Percentiles rank a stretch among this genome's conserved stretches.
phyloP scores from a whole-genome alignment of 441 rosid genomes.

The Arabidopsis hybrid region DNA sequence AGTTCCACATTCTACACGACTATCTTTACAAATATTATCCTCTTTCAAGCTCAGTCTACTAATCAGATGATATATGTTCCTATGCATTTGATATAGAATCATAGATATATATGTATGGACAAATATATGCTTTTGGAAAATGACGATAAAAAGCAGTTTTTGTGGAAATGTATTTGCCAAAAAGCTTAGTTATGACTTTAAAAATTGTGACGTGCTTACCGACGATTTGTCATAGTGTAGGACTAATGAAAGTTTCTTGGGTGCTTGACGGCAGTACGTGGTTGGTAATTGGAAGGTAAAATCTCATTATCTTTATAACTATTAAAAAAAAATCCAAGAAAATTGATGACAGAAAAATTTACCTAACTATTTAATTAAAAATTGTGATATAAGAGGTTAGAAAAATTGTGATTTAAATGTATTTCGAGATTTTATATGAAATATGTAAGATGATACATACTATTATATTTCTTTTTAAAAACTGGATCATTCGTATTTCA shows the following conservation, averaged over 20 bases:
- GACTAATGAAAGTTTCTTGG: conserved; percentile 29
- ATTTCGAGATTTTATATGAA: neutral
- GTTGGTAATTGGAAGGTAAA: conserved; percentile 39
- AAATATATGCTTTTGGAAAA: conserved; percentile 27
- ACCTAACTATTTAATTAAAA: neutral
- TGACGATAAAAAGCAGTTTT: conserved; percentile 1
- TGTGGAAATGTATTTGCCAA: conserved; percentile 22
- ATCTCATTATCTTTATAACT: conserved; percentile 17
- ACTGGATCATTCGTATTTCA: too few species aligned
- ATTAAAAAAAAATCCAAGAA: neutral
- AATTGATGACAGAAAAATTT: conserved; percentile 8
- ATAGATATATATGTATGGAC: conserved; percentile 20
- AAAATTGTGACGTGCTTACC: conserved; percentile 23
- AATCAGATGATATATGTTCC: conserved; percentile 1
- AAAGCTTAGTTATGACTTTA: conserved; percentile 29
- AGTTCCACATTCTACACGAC: conserved; percentile 33
- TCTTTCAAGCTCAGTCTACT: conserved; percentile 4
- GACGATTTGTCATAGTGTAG: conserved; percentile 23
- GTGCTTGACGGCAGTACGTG: conserved; percentile 41
- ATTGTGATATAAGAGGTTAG: neutral
- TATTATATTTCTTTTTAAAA: too few species aligned
- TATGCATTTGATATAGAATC: conserved; percentile 7
- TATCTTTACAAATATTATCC: conserved; percentile 17
- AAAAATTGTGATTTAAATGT: neutral
- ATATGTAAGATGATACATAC: neutral